Percentiles rank a stretch among this genome's conserved stretches.
Conservation (phyloP, 2,329 filamentous ascomycete genomes). For the Setomelanomma holmii region DNA sequence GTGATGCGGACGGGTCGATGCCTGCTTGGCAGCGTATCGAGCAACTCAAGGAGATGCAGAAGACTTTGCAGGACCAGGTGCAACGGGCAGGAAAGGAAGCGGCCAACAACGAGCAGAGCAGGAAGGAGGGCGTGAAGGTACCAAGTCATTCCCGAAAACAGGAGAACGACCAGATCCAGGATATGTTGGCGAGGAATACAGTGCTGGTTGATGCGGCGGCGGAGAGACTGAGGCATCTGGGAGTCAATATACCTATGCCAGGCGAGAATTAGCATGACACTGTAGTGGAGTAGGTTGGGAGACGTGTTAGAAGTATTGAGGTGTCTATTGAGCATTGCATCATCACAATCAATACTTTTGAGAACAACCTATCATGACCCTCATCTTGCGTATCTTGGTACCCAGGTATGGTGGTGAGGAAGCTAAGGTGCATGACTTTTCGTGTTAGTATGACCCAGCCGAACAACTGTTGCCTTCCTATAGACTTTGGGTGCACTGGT, state of each 20-base stretch:
- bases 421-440: too few relatives aligned
- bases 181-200: constrained; percentile 40
- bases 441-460: too few relatives aligned
- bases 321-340: neutral
- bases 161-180: constrained; percentile 44
- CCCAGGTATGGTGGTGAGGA: too few relatives aligned
- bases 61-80: constrained; percentile 53
- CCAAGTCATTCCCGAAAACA: constrained; percentile 42
- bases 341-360: neutral
- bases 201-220: constrained; percentile 44
- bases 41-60: constrained; percentile 62
- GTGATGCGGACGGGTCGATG: constrained; percentile 39
- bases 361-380: too few relatives aligned
- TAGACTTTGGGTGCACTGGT: too few relatives aligned
- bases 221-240: constrained; percentile 35
- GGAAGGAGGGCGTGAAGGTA: constrained; percentile 30
- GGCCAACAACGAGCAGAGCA: constrained; percentile 19
- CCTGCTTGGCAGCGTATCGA: constrained; percentile 63
- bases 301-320: neutral
- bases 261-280: neutral
- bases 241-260: constrained; percentile 30
- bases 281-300: neutral
- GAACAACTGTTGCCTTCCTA: too few relatives aligned
- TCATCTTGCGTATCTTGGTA: too few relatives aligned
- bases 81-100: constrained; percentile 23